These are phyloP conservation scores for Nothomitra cinnamomea DNA, from an alignment of 2,329 filamentous ascomycete genomes.

Conservation along the genomic window DNA sequence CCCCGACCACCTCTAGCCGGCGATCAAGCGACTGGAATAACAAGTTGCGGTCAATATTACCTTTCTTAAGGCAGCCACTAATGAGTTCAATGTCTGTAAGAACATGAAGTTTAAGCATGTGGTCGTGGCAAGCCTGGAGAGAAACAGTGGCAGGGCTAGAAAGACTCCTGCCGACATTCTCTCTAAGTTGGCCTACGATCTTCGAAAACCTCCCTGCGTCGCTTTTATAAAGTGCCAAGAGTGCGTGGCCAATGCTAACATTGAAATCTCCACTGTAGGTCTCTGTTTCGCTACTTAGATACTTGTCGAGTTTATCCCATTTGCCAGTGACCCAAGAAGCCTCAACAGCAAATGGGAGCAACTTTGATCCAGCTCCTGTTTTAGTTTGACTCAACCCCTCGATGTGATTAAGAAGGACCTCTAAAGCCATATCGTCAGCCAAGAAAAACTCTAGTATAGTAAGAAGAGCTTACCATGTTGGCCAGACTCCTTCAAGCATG, in stretches of 20 bases:
- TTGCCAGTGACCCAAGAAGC: constrained; percentile 80
- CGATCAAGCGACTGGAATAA: constrained; percentile 40
- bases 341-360: constrained; percentile 75
- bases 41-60: constrained; percentile 11
- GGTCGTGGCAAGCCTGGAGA: constrained; percentile 66
- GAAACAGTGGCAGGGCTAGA: constrained; percentile 64
- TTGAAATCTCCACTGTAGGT: constrained; percentile 52
- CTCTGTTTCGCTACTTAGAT: constrained; percentile 35
- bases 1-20: constrained; percentile 76
- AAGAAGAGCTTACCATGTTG: constrained; percentile 52
- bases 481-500: constrained; percentile 85
- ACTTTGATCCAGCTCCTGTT: constrained; percentile 34
- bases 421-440: constrained; percentile 27
- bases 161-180: constrained; percentile 54
- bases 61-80: constrained; percentile 27
- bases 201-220: constrained; percentile 34
- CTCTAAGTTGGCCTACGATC: constrained; percentile 47
- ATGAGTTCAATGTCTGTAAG: constrained; percentile 77
- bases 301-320: constrained; percentile 58
- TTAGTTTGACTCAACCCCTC: constrained; percentile 48
- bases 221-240: constrained; percentile 40
- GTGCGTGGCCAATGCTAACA: constrained; percentile 54
- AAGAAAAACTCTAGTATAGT: constrained; percentile 6
- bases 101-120: constrained; percentile 73
- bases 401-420: constrained; percentile 72